Evolutionary conservation across 495 filamentous ascomycete genomes (phyloP).

Genomic region (Hypoxylon subgilvum): DNA sequence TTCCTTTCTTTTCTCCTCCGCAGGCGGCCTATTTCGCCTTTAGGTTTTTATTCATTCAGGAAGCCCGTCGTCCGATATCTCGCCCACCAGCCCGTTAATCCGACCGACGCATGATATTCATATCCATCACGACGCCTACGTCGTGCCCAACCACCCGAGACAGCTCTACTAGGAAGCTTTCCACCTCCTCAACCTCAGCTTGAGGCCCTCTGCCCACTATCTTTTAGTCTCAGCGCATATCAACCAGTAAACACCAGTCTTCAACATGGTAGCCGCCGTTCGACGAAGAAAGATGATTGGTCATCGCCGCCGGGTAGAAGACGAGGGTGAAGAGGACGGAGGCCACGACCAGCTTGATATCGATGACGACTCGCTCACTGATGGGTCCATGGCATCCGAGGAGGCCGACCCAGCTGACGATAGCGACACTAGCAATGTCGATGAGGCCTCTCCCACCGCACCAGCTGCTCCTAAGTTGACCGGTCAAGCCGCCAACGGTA

Average conservation of each 20-base stretch:
- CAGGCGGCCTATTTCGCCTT: constrained; percentile 44
- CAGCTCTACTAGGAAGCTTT: constrained; percentile 32
- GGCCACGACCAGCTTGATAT: constrained; percentile 68
- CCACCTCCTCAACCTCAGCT: constrained; percentile 9
- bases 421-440: constrained; percentile 74
- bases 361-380: constrained; percentile 84
- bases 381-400: constrained; percentile 76
- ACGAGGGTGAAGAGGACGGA: constrained; percentile 79
- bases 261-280: constrained; percentile 63
- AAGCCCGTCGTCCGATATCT: constrained; percentile 33
- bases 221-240: constrained; percentile 17
- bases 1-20: constrained; percentile 44
- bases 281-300: constrained; percentile 75
- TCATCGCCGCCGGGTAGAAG: constrained; percentile 77
- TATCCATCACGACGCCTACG: constrained; percentile 41
- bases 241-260: constrained; percentile 9
- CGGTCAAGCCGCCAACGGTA: constrained; percentile 49
- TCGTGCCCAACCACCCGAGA: constrained; percentile 33
- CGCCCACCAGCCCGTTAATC: constrained; percentile 30
- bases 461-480: constrained; percentile 47
- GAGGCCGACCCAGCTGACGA: constrained; percentile 79
- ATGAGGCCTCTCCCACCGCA: constrained; percentile 62
- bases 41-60: constrained; percentile 35
- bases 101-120: constrained; percentile 40
- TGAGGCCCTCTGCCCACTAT: constrained; percentile 7